Evolutionary conservation across 192 early-diverging fungal species (phyloP), one percentile per base, ranked within the genome.

Genomic region (Umbelopsis ramanniana): DNA sequence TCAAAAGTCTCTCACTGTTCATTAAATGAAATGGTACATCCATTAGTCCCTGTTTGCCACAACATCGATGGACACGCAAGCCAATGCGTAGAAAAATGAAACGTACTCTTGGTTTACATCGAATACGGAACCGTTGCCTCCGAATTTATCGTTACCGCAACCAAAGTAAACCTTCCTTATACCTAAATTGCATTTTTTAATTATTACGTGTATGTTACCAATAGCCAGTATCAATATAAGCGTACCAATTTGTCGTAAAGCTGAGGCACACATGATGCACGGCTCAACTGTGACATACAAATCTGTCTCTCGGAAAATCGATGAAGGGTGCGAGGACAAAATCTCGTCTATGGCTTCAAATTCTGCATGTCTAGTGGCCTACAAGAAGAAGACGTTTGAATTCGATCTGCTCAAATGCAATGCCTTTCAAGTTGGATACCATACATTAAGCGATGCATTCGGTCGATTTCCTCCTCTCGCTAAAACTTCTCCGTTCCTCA

Each of bases 221-320:
- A 29, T 9, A 70, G 23, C 52, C 6, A 29, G 4, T 45, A 21
- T 37, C 19, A 24, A 19, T 11, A 72, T 9, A 11, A 14, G 29
- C 77, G 46, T 81, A 88, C 88, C 79, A 24, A 97, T 71, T 70
- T 93, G 92, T 14, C 96, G 77, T 66, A 98, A 76, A 7, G 97
- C 98, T 47, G 94, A 90, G 0, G 95, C 95, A 68, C 97, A 99
- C 98, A 98, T 99, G 6, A 99, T 84, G 76, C 98, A 99, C 0
- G 98, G 97, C 78, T 98, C 98, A 0, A 99, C 95, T 0, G 98
- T 97, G 17, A 99, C 98, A 79, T 97, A 99, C 24, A 99, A 81
- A 46, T 89, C 90, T 24, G 86, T 87, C 0, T 86, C 70, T 22
- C 80, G 73, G 8, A 81, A 67, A 23, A 72, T 69, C 40, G 71